Evolutionary conservation across 2,329 filamentous ascomycete genomes (phyloP), one percentile per base, ranked within the genome.

Genomic region (Whalleya microplaca): DNA sequence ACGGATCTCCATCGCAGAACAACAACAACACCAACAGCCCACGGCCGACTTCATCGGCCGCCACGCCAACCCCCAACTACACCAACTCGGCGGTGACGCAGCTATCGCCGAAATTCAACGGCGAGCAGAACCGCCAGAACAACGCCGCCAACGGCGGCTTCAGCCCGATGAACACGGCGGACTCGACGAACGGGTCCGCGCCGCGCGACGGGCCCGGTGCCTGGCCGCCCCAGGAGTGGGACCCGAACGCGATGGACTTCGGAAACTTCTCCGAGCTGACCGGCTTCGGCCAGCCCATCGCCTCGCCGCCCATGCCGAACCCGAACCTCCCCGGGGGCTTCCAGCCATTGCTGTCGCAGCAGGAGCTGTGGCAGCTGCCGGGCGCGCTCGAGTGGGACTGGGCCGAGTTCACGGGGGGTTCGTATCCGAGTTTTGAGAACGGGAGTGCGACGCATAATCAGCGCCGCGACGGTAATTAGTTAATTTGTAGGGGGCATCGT

Each of bases 321-420:
- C 21, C 32, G 7, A 7, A 51, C 53, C 18, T 37, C 32, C 32
- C 32, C 9, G 51, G 53, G 3, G 23, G 23, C 7, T 92, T 93
- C 69, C 89, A 93, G 64, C 93, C 93, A 0, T 89, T 96, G 67
- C 85, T 98, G 20, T 94, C 95, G 3, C 92, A 94, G 3, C 92
- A 94, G 66, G 95, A 98, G 74, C 75, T 98, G 21, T 99, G 95
- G 86, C 90, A 94, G 72, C 88, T 98, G 84, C 93, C 94, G 1
- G 96, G 96, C 88, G 96, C 91, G 2, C 82, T 98, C 20, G 94
- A 98, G 71, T 97, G 93, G 92, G 92, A 84, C 68, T 88, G 84
- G 83, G 84, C 84, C 1, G 85, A 87, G 71, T 86, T 88, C 79
- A 86, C 83, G 29, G 84, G 84, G n/a, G 85, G 84, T 9, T 78